Base-by-base conservation (phyloP, 306 rosid genomes). In the Glycine soja region DNA sequence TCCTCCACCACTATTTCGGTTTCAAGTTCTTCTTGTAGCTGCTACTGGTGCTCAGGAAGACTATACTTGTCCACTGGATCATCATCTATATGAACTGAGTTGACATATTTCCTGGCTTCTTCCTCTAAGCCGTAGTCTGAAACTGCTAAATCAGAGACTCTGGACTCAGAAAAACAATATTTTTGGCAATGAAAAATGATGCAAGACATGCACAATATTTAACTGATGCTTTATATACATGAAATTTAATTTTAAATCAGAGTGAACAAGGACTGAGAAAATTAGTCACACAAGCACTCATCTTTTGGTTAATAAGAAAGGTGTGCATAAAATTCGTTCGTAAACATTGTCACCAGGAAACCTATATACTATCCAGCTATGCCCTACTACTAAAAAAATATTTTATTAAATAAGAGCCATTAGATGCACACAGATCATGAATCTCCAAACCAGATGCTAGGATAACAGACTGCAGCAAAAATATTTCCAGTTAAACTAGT, bases 51-150 rank as follows among this genome's bases (percentile, higher is more conserved):
- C 91, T 96, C 98, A 52, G 97, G 91, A 72, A 90, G 93, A 82
- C 96, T 91, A 83, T 90, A 96, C 85, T 93, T 88, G 82, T 92
- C 99, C 78, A 90, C 86, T 18, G 90, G 91, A 87, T 93, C 98
- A 54, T 95, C 98, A 76, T 93, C 97, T 75, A 93, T 51, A 75
- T 89, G 92, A 79, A 88, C 90, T 16, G 97, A 81, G 83, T 86
- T 84, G 50, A 90, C 85, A 76, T 90, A 95, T 14, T 93, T 94
- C 73, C 88, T 80, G 24, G 98, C 91, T 74, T 93, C 97, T 77
- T 95, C 97, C 88, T 93, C 97, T 84, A 89, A 86, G 67, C 76
- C 91, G 79, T 89, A 92, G 90, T 90, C 96, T 0, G 91, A 85
- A 83, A 86, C 96, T 91, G 88, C 70, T 47, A 80, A 79, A 78